Evolutionary conservation across 2,329 filamentous ascomycete species (phyloP).

Genomic region (Massarina eburnea): DNA sequence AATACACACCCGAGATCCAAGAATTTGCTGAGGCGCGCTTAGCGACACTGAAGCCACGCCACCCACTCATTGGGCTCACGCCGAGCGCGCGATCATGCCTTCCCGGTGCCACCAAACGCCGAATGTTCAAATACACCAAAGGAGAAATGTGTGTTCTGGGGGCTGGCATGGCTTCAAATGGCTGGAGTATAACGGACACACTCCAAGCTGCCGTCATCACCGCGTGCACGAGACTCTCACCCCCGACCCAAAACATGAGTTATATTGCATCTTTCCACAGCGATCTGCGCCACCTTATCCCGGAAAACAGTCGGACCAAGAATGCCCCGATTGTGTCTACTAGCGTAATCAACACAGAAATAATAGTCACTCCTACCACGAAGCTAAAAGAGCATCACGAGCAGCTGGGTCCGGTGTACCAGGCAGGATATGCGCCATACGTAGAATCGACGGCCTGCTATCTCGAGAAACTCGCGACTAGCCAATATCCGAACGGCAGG

Average conservation of each 20-base stretch:
- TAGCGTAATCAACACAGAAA: constrained; percentile 21
- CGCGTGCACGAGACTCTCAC: constrained; percentile 15
- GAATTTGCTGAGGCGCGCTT: constrained; percentile 18
- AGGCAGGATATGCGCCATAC: constrained; percentile 19
- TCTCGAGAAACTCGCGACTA: constrained; percentile 21
- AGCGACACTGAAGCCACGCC: constrained; percentile 18
- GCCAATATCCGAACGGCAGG: constrained; percentile 7
- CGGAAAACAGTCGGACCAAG: constrained; percentile 16
- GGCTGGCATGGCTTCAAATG: constrained; percentile 9
- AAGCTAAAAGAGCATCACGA: constrained; percentile 18
- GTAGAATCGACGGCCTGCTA: constrained; percentile 19
- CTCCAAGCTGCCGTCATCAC: constrained; percentile 22
- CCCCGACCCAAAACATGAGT: constrained; percentile 14
- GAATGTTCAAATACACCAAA: constrained; percentile 12
- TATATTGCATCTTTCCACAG: constrained; percentile 29
- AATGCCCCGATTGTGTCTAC: constrained; percentile 22
- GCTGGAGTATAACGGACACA: constrained; percentile 11
- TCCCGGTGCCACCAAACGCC: constrained; percentile 10
- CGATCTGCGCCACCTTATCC: constrained; percentile 23
- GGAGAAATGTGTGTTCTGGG: constrained; percentile 17
- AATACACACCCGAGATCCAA: constrained; percentile 17
- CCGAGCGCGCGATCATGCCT: constrained; percentile 10
- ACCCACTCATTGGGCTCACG: constrained; percentile 20
- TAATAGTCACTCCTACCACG: constrained; percentile 19
- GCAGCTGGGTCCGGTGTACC: constrained; percentile 22